Conservation (phyloP, 768 basidiomycete genomes). For the Daedaleopsis nitida region DNA sequence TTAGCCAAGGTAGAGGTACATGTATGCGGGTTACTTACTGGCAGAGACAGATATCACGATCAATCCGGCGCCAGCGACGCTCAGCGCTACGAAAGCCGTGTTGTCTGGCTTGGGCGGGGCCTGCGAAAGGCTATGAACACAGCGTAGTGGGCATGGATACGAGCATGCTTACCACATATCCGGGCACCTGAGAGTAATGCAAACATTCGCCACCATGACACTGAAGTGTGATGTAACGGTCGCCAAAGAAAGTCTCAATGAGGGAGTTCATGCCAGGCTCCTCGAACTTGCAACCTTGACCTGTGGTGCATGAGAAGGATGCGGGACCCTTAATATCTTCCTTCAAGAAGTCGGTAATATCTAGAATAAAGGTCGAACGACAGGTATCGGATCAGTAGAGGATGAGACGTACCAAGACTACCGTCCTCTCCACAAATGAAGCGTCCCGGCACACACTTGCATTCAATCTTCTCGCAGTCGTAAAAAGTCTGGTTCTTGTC, state of each 20-base stretch:
- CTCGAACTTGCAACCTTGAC: conserved; percentile 83
- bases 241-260: conserved; percentile 93
- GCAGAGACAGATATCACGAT: conserved; percentile 72
- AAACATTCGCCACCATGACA: conserved; percentile 94
- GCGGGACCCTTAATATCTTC: conserved; percentile 93
- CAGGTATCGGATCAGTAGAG: background rate
- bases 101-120: conserved; percentile 83
- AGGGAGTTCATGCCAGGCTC: conserved; percentile 97
- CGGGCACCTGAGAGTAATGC: conserved; percentile 91
- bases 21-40: conserved; percentile 36
- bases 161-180: conserved; percentile 64
- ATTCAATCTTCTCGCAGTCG: conserved; percentile 80
- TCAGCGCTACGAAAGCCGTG: conserved; percentile 79
- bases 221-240: conserved; percentile 81
- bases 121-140: conserved; percentile 35
- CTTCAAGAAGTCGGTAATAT: conserved; percentile 90
- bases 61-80: conserved; percentile 74
- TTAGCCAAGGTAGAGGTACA: background rate
- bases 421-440: conserved; percentile 97
- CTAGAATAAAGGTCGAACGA: conserved; percentile 38
- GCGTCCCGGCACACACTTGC: conserved; percentile 89
- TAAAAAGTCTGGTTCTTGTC: conserved; percentile 76
- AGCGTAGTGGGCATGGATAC: background rate
- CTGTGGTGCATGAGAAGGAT: conserved; percentile 73
- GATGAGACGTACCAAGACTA: conserved; percentile 74